Evolutionary conservation across 1,139 yeast genomes (phyloP).

Genomic region (Blastobotrys serpentis): DNA sequence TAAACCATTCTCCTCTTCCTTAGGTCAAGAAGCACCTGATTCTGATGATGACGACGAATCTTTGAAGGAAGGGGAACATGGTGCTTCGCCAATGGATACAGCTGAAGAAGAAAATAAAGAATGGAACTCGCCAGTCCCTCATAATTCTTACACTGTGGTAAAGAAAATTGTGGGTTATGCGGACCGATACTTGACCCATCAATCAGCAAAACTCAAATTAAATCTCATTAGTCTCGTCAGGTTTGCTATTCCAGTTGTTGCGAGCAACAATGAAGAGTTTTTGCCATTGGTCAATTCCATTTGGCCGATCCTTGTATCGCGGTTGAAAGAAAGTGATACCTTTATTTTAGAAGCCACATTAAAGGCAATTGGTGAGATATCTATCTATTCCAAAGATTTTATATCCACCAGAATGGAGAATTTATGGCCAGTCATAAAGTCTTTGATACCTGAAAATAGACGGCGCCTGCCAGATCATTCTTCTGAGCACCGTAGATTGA

Average conservation of each 20-base stretch:
- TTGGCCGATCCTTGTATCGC: constrained; percentile 56
- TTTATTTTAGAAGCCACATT: constrained; percentile 43
- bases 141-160: constrained; percentile 54
- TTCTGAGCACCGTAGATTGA: constrained; percentile 26
- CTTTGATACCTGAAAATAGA: constrained; percentile 20
- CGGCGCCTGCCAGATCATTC: constrained; percentile 27
- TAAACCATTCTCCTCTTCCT: constrained; percentile 11
- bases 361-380: constrained; percentile 41
- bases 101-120: constrained; percentile 34
- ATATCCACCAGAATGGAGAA: constrained; percentile 49
- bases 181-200: constrained; percentile 67
- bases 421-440: constrained; percentile 42
- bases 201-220: constrained; percentile 54
- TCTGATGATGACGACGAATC: constrained; percentile 23
- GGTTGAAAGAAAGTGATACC: constrained; percentile 35
- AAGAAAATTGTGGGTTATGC: constrained; percentile 68
- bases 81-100: constrained; percentile 33
- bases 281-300: constrained; percentile 66
- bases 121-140: constrained; percentile 70
- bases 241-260: constrained; percentile 57
- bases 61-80: constrained; percentile 43
- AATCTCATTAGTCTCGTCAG: constrained; percentile 56
- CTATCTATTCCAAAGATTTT: constrained; percentile 51
- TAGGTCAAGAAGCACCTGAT: constrained; percentile 6
- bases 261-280: constrained; percentile 57